These are phyloP conservation scores for Collybia nuda DNA, from an alignment of 768 basidiomycete genomes.

Conservation along the genomic window DNA sequence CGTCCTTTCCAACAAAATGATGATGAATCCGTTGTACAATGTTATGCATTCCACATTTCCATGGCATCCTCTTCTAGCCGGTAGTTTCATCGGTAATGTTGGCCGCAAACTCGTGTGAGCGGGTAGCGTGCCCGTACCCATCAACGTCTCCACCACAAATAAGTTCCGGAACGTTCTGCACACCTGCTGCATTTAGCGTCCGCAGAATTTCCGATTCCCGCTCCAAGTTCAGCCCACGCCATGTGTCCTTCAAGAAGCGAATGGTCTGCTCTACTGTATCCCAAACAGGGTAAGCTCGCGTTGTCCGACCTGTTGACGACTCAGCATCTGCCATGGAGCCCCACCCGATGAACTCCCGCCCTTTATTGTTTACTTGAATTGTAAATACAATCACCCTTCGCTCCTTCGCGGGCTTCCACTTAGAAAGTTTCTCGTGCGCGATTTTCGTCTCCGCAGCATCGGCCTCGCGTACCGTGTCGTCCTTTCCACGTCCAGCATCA, in stretches of 20 bases:
- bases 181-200: constrained; percentile 6
- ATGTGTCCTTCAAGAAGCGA: constrained; percentile 24
- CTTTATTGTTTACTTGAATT: constrained; percentile 4
- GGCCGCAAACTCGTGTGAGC: background rate
- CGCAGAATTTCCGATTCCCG: constrained; percentile 17
- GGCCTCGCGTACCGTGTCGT: constrained; percentile 20
- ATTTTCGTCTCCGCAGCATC: constrained; percentile 5
- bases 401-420: constrained; percentile 1
- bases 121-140: constrained; percentile 11
- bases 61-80: background rate
- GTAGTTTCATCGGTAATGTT: background rate
- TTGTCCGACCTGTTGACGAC: constrained; percentile 11
- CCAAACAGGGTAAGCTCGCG: constrained; percentile 11
- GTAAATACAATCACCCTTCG: constrained; percentile 10
- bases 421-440: constrained; percentile 6
- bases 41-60: background rate
- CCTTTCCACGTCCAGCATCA: constrained; percentile 19
- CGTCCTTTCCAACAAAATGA: constrained; percentile 15
- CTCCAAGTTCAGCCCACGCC: constrained; percentile 12
- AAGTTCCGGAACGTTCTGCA: constrained; percentile 20
- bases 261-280: constrained; percentile 3
- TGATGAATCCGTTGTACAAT: constrained; percentile 9
- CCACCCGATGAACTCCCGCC: constrained; percentile 14
- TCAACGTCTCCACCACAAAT: constrained; percentile 25
- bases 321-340: constrained; percentile 6